These are phyloP conservation scores for Rhodotorula graminis DNA, from an alignment of 768 basidiomycete genomes.

Conservation along the genomic window DNA sequence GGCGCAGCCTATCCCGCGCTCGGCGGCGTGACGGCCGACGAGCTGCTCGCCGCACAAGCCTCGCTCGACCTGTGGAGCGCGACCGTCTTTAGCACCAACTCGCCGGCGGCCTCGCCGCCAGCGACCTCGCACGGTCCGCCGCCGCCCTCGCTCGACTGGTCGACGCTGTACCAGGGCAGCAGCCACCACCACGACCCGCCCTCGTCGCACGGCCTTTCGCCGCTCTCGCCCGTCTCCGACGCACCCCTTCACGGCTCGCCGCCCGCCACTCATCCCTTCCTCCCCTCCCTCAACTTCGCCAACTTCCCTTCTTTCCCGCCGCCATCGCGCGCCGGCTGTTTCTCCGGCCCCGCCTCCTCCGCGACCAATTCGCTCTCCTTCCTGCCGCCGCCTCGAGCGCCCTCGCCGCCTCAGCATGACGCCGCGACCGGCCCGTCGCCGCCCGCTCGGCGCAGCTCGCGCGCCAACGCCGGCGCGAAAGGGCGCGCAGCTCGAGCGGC, in stretches of 20 bases:
- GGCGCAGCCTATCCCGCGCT: not conserved
- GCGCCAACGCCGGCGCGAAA: constrained; percentile 7
- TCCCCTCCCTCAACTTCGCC: not conserved
- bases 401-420: not conserved
- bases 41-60: constrained; percentile 13
- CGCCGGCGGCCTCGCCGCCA: not conserved
- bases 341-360: not conserved
- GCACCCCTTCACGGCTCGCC: not conserved
- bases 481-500: not conserved
- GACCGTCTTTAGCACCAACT: constrained; percentile 4
- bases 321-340: not conserved
- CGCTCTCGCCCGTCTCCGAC: not conserved
- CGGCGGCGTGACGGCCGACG: constrained; percentile 2
- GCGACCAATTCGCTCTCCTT: not conserved
- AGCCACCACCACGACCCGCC: no score
- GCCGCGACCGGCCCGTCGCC: not conserved
- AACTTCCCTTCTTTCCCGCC: not conserved
- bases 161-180: constrained; percentile 11
- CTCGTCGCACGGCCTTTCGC: not conserved
- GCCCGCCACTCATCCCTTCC: not conserved
- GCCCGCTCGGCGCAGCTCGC: not conserved
- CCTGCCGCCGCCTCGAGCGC: not conserved
- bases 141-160: constrained; percentile 16
- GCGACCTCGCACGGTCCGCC: no score
- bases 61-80: constrained; percentile 23